Percentiles rank a stretch among this genome's conserved stretches.
phyloP scores from a whole-genome alignment of 2,329 filamentous ascomycete genomes.

The Dryadomyces sulphureus region DNA sequence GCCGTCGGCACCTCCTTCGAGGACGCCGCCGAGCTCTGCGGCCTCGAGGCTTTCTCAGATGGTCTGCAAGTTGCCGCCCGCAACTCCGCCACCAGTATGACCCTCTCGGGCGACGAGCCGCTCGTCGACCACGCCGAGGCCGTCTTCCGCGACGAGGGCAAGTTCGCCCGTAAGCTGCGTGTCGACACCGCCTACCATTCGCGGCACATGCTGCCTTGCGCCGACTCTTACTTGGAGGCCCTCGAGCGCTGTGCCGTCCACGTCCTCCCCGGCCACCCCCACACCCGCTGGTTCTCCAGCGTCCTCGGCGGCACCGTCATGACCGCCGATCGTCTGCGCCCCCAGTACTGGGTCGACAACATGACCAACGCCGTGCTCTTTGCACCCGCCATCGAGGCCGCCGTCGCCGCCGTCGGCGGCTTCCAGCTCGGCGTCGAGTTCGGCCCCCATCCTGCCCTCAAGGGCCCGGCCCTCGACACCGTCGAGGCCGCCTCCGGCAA shows the following conservation, averaged over 20 bases:
- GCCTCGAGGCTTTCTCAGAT: neutral
- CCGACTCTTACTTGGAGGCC: slow-evolving; percentile 6
- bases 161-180: slow-evolving; percentile 18
- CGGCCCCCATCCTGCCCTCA: slow-evolving; percentile 15
- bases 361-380: neutral
- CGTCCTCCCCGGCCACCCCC: neutral
- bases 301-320: neutral
- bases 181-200: slow-evolving; percentile 28
- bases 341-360: neutral
- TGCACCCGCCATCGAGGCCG: slow-evolving; percentile 5
- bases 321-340: neutral
- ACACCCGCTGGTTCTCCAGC: neutral
- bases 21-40: neutral
- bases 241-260: neutral
- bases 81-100: neutral
- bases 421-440: slow-evolving; percentile 12
- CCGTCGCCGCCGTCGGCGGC: neutral
- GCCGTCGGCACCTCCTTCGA: slow-evolving; percentile 7
- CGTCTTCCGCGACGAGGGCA: slow-evolving; percentile 11
- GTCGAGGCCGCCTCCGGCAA: neutral
- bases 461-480: slow-evolving; percentile 7
- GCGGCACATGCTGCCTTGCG: slow-evolving; percentile 18
- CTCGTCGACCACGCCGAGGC: slow-evolving; percentile 14
- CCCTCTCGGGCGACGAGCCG: slow-evolving; percentile 13
- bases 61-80: neutral